These are phyloP conservation scores for Raffaelea arxii DNA, from an alignment of 2,329 filamentous ascomycete genomes.

Conservation along the genomic window DNA sequence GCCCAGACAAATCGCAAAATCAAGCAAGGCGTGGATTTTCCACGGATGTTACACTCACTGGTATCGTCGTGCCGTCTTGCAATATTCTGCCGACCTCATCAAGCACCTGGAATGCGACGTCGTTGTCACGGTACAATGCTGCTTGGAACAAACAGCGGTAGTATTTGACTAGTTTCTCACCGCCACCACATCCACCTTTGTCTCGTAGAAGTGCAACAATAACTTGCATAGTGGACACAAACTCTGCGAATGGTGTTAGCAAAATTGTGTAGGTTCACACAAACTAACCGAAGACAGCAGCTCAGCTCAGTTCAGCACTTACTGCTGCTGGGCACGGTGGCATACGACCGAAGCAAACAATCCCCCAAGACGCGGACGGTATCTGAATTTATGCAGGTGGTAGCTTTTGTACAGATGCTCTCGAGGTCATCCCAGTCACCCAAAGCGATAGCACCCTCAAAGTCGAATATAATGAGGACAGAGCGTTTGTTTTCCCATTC, in stretches of 20 bases:
- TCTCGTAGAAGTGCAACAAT: constrained; percentile 61
- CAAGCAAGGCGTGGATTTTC: no score
- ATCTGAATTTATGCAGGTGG: constrained; percentile 29
- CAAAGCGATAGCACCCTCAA: constrained; percentile 62
- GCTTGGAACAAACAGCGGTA: constrained; percentile 67
- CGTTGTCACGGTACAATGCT: constrained; percentile 47
- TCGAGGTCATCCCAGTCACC: constrained; percentile 58
- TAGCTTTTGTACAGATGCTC: constrained; percentile 45
- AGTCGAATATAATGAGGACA: constrained; percentile 63
- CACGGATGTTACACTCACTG: no score
- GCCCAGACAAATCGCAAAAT: neutral
- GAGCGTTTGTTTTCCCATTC: constrained; percentile 59
- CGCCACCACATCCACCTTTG: constrained; percentile 43
- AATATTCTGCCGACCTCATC: constrained; percentile 51
- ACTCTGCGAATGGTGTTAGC: constrained; percentile 22
- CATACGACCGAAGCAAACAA: constrained; percentile 44
- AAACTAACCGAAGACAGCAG: neutral
- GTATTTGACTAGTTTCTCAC: constrained; percentile 63
- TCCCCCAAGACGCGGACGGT: constrained; percentile 58
- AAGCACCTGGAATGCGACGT: constrained; percentile 48
- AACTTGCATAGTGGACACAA: constrained; percentile 47
- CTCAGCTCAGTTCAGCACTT: neutral
- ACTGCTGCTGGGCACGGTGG: constrained; percentile 18
- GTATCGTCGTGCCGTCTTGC: constrained; percentile 21
- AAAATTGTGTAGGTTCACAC: neutral